Percentiles rank a stretch among this genome's conserved stretches.
These are phyloP conservation scores for Coleophoma crateriformis DNA, from an alignment of 2,329 filamentous ascomycete species.

Conservation along the genomic window DNA sequence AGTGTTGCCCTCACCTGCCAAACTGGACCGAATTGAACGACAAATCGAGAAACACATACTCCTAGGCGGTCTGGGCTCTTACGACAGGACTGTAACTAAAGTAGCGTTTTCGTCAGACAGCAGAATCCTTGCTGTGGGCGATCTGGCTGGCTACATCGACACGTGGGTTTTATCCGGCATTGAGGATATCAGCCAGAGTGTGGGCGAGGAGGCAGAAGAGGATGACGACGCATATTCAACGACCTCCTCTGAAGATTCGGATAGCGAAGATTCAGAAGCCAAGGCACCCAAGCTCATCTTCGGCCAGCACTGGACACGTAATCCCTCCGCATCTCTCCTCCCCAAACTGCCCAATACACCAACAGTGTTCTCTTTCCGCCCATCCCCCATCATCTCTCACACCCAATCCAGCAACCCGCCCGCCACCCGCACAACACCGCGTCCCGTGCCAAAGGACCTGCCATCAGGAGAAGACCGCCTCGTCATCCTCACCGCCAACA, in stretches of 20 bases:
- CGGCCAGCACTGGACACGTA: slow-evolving; percentile 68
- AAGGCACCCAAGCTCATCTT: slow-evolving; percentile 42
- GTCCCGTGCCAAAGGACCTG: slow-evolving; percentile 39
- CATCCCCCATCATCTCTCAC: slow-evolving; percentile 18
- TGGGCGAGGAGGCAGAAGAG: slow-evolving; percentile 26
- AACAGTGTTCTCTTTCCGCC: slow-evolving; percentile 63
- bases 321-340: slow-evolving; percentile 63
- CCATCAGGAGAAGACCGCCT: slow-evolving; percentile 47
- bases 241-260: slow-evolving; percentile 31
- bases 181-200: slow-evolving; percentile 39
- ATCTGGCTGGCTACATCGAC: slow-evolving; percentile 81
- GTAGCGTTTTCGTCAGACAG: slow-evolving; percentile 76
- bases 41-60: slow-evolving; percentile 47
- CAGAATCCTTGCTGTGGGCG: slow-evolving; percentile 70
- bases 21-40: slow-evolving; percentile 46
- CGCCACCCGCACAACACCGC: slow-evolving; percentile 21
- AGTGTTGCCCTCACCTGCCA: slow-evolving; percentile 37
- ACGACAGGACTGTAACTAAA: slow-evolving; percentile 71
- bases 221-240: slow-evolving; percentile 26
- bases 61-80: slow-evolving; percentile 65
- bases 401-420: slow-evolving; percentile 4
- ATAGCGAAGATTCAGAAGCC: slow-evolving; percentile 37
- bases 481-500: slow-evolving; percentile 56
- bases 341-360: slow-evolving; percentile 62
- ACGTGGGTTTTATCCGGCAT: slow-evolving; percentile 70